Percentiles rank a stretch among this genome's conserved stretches.
Conservation (phyloP, 495 filamentous ascomycete genomes). For the Tuber aestivum region DNA sequence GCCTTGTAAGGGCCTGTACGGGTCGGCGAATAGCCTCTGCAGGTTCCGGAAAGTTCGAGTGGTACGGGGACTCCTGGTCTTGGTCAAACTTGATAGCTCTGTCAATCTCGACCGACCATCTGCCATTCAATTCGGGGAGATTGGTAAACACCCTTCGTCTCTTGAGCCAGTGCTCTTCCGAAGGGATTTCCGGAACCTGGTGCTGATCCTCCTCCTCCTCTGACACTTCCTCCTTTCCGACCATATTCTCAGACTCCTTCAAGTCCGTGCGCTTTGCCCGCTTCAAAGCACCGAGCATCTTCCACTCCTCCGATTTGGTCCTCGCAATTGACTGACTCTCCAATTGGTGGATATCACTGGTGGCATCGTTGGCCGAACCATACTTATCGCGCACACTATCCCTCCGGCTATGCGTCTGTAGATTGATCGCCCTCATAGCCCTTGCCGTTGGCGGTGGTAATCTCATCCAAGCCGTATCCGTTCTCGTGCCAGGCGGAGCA, state of each 20-base stretch:
- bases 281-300: not conserved
- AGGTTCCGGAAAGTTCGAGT: not conserved
- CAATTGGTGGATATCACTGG: not conserved
- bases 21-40: not conserved
- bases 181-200: not conserved
- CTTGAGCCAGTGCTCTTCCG: not conserved
- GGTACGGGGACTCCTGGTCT: not conserved
- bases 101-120: not conserved
- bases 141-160: not conserved
- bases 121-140: not conserved
- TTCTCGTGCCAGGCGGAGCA: slow-evolving; percentile 16
- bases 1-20: not conserved
- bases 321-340: not conserved
- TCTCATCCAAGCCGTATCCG: slow-evolving; percentile 32
- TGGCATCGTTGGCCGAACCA: not conserved
- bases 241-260: not conserved
- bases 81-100: not conserved
- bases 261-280: not conserved
- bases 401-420: slow-evolving; percentile 16
- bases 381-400: slow-evolving; percentile 7
- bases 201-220: not conserved
- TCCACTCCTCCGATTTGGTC: not conserved
- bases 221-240: not conserved
- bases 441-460: slow-evolving; percentile 28
- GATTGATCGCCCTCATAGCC: slow-evolving; percentile 28